These are phyloP conservation scores for Eragrostis nindensis DNA, from an alignment of 176 grass and related monocot species.

Conservation along the genomic window DNA sequence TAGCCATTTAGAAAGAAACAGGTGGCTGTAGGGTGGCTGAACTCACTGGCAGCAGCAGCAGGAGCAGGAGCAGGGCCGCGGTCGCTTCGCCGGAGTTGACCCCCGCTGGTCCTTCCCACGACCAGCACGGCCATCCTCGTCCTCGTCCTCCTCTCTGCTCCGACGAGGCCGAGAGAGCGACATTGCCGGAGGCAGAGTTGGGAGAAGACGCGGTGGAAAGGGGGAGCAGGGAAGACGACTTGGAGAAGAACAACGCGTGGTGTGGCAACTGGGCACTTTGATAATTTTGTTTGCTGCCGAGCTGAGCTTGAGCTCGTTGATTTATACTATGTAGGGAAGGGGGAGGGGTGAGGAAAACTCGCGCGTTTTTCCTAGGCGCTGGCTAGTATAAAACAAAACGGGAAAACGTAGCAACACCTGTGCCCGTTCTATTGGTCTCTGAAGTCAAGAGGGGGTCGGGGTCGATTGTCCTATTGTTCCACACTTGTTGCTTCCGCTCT, in stretches of 20 bases:
- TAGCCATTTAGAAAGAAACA: not conserved
- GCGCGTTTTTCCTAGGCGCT: conserved; percentile 17
- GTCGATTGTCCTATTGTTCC: no score
- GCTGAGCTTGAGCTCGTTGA: not conserved
- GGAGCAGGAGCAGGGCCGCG: conserved; percentile 13
- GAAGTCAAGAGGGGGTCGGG: not conserved
- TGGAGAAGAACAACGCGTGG: not conserved
- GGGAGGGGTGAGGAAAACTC: not conserved
- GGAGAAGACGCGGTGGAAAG: not conserved
- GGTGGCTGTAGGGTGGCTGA: not conserved
- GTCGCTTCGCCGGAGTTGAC: conserved; percentile 29
- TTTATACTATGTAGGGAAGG: not conserved
- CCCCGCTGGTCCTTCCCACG: not conserved
- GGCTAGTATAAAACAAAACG: no score
- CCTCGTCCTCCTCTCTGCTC: conserved; percentile 22
- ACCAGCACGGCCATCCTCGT: not conserved
- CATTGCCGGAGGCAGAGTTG: conserved; percentile 7
- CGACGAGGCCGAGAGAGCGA: conserved; percentile 30
- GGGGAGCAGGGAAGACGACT: not conserved
- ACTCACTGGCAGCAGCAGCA: conserved; percentile 29
- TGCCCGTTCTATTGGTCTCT: not conserved
- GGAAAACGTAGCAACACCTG: not conserved
- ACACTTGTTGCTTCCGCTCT: no score
- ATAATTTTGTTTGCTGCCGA: not conserved
- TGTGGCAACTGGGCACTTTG: not conserved